Base-by-base conservation (phyloP, 352 stramenopile genomes). In the Phytophthora idaei region DNA sequence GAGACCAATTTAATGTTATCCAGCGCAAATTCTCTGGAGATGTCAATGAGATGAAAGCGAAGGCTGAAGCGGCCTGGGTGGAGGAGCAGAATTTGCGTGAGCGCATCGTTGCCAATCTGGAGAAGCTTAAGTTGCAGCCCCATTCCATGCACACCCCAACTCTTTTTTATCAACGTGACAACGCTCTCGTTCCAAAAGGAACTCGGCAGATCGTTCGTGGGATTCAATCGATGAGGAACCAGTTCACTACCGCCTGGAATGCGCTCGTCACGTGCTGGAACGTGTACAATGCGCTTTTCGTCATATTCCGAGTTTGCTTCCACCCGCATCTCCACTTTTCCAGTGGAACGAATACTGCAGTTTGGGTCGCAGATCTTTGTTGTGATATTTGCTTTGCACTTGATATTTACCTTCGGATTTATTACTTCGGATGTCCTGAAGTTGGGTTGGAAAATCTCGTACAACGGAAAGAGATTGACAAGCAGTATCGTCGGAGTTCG, bases 291-390 rank as follows among this genome's bases (percentile, higher is more conserved):
- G 78, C 71, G 1, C 67, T 87, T 21, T 73, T 85, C 51, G 76
- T 92, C 29, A 81, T 84, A 3, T 93, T 91, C 49, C 83, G 83
- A 0, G 76, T 93, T 12, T 71, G 74, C 17, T 93, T 93, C 34
- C 56, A 90, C 27, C 58, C 71, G 5, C 46, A 78, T 7, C 59
- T 80, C 1, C 57, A 51, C 34, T 47, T 60, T 3, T 51, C 36
- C 10, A 60, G 49, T 1, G 54, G 21, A 0, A 42, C 52, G 1
- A 73, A 77, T 39, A 62, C 39, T 0, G 53, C 48, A 0, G 52
- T 91, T 44, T 62, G 57, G 52, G 46, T 77, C 10, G 34, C 42
- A 12, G 65, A 73, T 32, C 64, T 50, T 61, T 87, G 64, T 21
- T 73, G 76, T 7, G 84, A 93, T 50, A n/a, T 49, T 3, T 53